These are phyloP conservation scores for Metarhizium humberi DNA, from an alignment of 2,329 filamentous ascomycete species.

Conservation along the genomic window DNA sequence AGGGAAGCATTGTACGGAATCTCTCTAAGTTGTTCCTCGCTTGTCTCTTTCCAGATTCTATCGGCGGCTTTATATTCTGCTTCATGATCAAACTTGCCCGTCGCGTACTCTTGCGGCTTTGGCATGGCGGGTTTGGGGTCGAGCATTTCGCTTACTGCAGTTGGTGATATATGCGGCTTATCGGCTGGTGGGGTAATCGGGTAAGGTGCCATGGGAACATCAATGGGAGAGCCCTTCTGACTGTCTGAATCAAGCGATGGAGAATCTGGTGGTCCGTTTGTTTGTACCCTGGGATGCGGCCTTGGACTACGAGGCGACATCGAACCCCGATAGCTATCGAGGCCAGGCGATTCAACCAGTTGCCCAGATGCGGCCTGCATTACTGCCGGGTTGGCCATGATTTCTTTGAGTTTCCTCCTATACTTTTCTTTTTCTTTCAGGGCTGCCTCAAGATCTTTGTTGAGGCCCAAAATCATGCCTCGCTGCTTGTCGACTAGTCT, in stretches of 20 bases:
- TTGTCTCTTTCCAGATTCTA: slow-evolving; percentile 34
- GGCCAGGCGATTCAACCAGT: slow-evolving; percentile 7
- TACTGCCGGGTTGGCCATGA: slow-evolving; percentile 33
- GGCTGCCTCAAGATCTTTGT: slow-evolving; percentile 85
- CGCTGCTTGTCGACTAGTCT: slow-evolving; percentile 92
- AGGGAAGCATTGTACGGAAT: slow-evolving; percentile 42
- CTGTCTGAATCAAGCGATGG: slow-evolving; percentile 33
- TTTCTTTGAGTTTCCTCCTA: slow-evolving; percentile 79
- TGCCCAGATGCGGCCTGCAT: slow-evolving; percentile 18
- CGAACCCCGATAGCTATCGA: slow-evolving; percentile 4
- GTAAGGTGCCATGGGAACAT: slow-evolving; percentile 51
- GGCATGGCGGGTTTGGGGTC: slow-evolving; percentile 51
- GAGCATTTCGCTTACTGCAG: slow-evolving; percentile 41
- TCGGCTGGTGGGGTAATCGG: slow-evolving; percentile 56
- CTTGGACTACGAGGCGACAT: slow-evolving; percentile 16
- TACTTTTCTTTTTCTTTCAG: slow-evolving; percentile 94
- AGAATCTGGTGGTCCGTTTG: background rate
- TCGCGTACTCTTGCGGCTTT: slow-evolving; percentile 48
- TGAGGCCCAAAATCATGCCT: slow-evolving; percentile 84
- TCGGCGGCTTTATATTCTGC: slow-evolving; percentile 40
- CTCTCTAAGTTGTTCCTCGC: slow-evolving; percentile 31
- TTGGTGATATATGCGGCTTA: slow-evolving; percentile 28
- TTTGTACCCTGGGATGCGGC: slow-evolving; percentile 6
- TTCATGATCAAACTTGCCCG: slow-evolving; percentile 47
- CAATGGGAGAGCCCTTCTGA: slow-evolving; percentile 47